Conservation (phyloP, 2,329 filamentous ascomycete species). For the Aureobasidium leucospermi region DNA sequence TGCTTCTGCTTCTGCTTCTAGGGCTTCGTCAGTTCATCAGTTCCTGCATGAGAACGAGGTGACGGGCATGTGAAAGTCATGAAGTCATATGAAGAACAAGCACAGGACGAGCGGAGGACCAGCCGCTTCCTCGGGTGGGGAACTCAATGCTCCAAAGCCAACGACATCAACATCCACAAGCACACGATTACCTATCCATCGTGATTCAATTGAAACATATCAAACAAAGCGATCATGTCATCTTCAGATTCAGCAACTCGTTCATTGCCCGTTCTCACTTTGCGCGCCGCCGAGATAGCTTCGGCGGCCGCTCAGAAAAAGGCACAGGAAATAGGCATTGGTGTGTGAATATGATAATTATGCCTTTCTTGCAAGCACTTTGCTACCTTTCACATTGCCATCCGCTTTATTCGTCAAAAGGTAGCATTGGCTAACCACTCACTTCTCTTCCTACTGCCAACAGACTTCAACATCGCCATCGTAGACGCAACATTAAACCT, state of each 20-base stretch:
- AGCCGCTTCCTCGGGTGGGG: slow-evolving; percentile 9
- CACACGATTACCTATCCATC: not conserved
- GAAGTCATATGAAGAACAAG: not conserved
- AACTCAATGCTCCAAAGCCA: not conserved
- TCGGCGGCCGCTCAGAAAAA: slow-evolving; percentile 29
- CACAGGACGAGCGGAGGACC: slow-evolving; percentile 6
- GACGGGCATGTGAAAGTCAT: slow-evolving; percentile 5
- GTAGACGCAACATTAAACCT: slow-evolving; percentile 40
- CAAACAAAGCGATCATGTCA: not conserved
- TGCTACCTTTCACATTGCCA: too few species aligned
- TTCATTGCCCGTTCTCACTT: slow-evolving; percentile 27
- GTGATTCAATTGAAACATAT: not conserved
- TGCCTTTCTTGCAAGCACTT: not conserved
- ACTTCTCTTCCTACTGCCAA: not conserved
- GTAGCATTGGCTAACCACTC: not conserved
- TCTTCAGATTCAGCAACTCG: slow-evolving; percentile 22
- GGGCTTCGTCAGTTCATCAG: not conserved
- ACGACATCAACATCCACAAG: not conserved
- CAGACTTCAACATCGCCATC: slow-evolving; percentile 45
- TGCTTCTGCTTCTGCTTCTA: not conserved
- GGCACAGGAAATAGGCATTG: slow-evolving; percentile 30
- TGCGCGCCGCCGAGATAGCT: slow-evolving; percentile 29
- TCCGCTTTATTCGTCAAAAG: too few species aligned
- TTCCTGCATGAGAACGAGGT: not conserved
- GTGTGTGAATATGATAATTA: slow-evolving; percentile 16